Evolutionary conservation across 208 protist species (phyloP).

Genomic region (Leishmania major): DNA sequence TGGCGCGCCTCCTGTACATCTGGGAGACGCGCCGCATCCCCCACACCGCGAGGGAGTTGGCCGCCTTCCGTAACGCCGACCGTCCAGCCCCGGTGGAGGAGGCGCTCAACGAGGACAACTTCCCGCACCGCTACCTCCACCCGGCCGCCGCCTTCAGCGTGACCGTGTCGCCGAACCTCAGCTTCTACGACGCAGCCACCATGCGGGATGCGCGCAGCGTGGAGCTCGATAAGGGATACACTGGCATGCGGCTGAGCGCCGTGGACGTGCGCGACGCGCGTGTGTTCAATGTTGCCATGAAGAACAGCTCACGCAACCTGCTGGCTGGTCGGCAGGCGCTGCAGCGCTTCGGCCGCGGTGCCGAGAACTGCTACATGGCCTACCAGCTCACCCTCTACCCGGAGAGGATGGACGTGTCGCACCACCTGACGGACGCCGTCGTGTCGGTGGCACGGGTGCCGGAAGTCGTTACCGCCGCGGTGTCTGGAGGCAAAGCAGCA

Average conservation of each 20-base stretch:
- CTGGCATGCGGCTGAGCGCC: slow-evolving; percentile 71
- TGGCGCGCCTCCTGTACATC: slow-evolving; percentile 69
- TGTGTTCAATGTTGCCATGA: slow-evolving; percentile 83
- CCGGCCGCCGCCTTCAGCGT: slow-evolving; percentile 70
- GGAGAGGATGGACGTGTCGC: slow-evolving; percentile 53
- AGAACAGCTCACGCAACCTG: slow-evolving; percentile 71
- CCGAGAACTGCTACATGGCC: slow-evolving; percentile 61
- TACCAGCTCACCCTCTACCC: slow-evolving; percentile 83
- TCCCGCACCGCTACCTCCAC: slow-evolving; percentile 82
- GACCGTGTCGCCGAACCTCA: slow-evolving; percentile 39
- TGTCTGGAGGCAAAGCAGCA: background rate
- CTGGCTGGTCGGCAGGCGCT: slow-evolving; percentile 66
- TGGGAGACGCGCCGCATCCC: slow-evolving; percentile 81
- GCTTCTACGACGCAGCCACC: slow-evolving; percentile 46
- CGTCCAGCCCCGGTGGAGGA: slow-evolving; percentile 42
- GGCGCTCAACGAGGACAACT: slow-evolving; percentile 82
- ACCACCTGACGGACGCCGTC: slow-evolving; percentile 60
- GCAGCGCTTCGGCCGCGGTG: slow-evolving; percentile 60
- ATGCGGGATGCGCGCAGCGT: slow-evolving; percentile 65
- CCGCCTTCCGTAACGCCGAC: slow-evolving; percentile 11
- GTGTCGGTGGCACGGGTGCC: slow-evolving; percentile 39
- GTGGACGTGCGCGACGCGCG: slow-evolving; percentile 63
- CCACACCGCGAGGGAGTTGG: slow-evolving; percentile 51
- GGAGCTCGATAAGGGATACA: slow-evolving; percentile 56
- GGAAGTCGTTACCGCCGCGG: background rate